Conservation (phyloP, 2,329 filamentous ascomycete species). For the Incumbomyces delicatus region DNA sequence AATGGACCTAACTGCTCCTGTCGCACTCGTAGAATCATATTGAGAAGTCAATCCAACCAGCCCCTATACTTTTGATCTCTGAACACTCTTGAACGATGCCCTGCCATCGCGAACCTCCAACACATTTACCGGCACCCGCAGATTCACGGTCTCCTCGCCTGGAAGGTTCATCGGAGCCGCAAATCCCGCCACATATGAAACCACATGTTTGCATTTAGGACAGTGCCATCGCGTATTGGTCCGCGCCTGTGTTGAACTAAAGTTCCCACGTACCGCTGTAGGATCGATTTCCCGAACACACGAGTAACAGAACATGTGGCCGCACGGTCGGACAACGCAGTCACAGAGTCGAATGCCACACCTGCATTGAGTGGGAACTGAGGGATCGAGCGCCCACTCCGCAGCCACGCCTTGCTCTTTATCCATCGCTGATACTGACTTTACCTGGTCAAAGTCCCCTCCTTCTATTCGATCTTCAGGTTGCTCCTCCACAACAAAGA, state of each 20-base stretch:
- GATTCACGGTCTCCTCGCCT: background rate
- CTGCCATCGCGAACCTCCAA: background rate
- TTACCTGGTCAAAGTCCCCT: conserved; percentile 7
- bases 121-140: background rate
- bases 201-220: background rate
- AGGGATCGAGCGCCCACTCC: conserved; percentile 4
- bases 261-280: background rate
- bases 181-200: conserved; percentile 5
- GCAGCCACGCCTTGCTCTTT: conserved; percentile 1
- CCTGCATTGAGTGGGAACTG: conserved; percentile 7
- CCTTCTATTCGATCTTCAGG: conserved; percentile 6
- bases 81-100: background rate
- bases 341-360: conserved; percentile 7
- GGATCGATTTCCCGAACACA: background rate
- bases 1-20: no score
- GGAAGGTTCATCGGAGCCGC: conserved; percentile 4
- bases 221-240: background rate
- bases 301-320: background rate
- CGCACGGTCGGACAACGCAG: conserved; percentile 7
- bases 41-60: background rate
- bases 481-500: conserved; percentile 6
- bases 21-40: no score
- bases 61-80: background rate
- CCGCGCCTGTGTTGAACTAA: background rate
- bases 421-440: conserved; percentile 5